Conservation (phyloP, 2,329 filamentous ascomycete species). For the Exophiala spinifera region DNA sequence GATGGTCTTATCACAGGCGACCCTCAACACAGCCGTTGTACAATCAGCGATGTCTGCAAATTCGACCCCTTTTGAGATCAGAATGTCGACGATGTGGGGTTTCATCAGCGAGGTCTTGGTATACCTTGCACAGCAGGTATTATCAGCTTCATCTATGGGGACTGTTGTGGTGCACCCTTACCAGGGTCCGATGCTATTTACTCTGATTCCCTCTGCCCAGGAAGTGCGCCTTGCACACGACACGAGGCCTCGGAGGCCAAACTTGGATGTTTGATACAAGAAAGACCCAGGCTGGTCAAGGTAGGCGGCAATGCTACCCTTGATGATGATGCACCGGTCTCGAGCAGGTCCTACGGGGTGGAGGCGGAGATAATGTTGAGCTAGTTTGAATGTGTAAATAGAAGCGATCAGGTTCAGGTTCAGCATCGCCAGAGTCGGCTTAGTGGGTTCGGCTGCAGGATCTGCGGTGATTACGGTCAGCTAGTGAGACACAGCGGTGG, state of each 20-base stretch:
- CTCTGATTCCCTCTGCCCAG: background rate
- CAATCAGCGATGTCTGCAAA: slow-evolving; percentile 2
- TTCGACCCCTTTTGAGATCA: slow-evolving; percentile 2
- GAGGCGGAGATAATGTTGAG: slow-evolving; percentile 45
- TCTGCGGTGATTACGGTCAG: slow-evolving; percentile 22
- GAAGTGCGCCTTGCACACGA: background rate
- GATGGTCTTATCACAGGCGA: background rate
- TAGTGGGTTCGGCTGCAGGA: slow-evolving; percentile 36
- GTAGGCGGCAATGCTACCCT: slow-evolving; percentile 35
- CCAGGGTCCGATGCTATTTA: background rate
- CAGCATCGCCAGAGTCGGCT: slow-evolving; percentile 44
- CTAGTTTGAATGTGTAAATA: slow-evolving; percentile 47
- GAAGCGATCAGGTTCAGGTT: slow-evolving; percentile 43
- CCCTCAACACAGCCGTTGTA: slow-evolving; percentile 1
- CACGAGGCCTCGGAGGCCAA: slow-evolving; percentile 5
- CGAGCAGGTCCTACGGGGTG: slow-evolving; percentile 19
- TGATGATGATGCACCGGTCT: slow-evolving; percentile 31
- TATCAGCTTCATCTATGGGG: background rate
- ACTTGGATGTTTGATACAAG: slow-evolving; percentile 38
- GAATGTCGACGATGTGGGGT: background rate
- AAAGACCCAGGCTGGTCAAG: slow-evolving; percentile 33
- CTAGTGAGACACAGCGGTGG: slow-evolving; percentile 43
- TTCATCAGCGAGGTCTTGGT: slow-evolving; percentile 9
- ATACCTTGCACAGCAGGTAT: slow-evolving; percentile 1
- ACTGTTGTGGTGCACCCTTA: background rate